These are phyloP conservation scores for Paramecium primaurelia DNA, from an alignment of 73 alveolate species.

Conservation along the genomic window DNA sequence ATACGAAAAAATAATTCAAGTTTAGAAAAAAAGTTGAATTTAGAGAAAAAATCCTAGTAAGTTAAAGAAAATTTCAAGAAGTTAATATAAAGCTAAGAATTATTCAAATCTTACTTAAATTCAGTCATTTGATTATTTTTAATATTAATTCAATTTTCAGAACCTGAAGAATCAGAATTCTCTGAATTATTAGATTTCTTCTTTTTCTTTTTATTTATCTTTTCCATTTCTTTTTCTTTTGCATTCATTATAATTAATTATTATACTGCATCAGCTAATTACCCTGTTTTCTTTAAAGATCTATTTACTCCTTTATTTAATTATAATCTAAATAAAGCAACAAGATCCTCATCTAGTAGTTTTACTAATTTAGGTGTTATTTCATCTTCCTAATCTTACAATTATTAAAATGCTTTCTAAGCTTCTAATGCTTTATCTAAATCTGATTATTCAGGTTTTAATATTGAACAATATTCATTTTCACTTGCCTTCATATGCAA, in stretches of 20 bases:
- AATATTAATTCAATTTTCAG: not conserved
- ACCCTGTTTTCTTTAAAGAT: not conserved
- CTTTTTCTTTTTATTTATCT: not conserved
- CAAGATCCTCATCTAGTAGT: not conserved
- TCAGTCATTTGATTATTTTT: not conserved
- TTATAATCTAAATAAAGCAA: not conserved
- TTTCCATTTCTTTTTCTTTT: not conserved
- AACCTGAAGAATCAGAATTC: not conserved
- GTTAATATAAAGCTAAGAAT: not conserved
- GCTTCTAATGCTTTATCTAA: constrained; percentile 38
- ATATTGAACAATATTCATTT: not conserved
- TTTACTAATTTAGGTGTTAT: constrained; percentile 1
- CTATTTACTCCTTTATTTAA: not conserved
- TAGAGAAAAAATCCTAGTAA: not conserved
- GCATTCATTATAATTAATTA: not conserved
- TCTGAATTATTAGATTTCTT: not conserved
- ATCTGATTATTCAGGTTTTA: constrained; percentile 12
- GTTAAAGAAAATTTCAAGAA: not conserved
- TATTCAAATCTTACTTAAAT: not conserved
- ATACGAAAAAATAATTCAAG: not conserved
- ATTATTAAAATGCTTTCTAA: not conserved
- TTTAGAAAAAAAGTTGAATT: not conserved
- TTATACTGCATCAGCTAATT: not conserved
- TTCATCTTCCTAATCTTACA: not conserved
- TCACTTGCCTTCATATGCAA: not conserved